Base-by-base conservation (phyloP, 768 basidiomycete species). In the Pleurotus pulmonarius region DNA sequence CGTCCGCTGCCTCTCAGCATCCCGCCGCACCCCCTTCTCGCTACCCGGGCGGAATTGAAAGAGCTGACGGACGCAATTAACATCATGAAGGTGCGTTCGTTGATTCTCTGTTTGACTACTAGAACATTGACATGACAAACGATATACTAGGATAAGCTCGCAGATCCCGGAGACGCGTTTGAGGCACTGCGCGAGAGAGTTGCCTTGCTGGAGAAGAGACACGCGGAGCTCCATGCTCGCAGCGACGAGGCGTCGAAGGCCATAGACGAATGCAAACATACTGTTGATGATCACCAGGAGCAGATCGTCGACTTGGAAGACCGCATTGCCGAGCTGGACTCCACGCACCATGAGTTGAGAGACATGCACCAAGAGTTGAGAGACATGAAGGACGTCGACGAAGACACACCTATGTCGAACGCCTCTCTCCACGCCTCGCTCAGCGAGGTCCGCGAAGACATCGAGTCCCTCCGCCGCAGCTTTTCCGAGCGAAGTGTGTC, bases 351-450 rank as follows among this genome's bases (percentile, higher is more conserved):
- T 37, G 71, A 71, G 49, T 60, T 80, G 12, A 64, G 67, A 9
- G 74, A 77, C 29, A 70, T 79, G 56, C 75, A 78, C 48, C 73
- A 72, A 39, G 71, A 71, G 49, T 60, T 80, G 12, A 64, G 67
- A 9, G 74, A 77, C 29, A 68, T 75, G 15, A 67, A 69, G 1
- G 70, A 74, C 46, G 63, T 74, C 13, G 73, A 73, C n/a, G 65
- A 64, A 34, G 60, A 69, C 6, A 56, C 59, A 29, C 59, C 64
- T 25, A 61, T 64, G 2, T 69, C 70, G 45, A 52, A 69, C 12
- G 64, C 69, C 2, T 66, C 69, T 41, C 58, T 70, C 4, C 64
- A 67, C 16, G 65, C 62, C 2, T 73, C 75, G 46, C 60, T 80
- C 11, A 74, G 78, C 5, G 69, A 58, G 40, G 63, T 82, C 5